A percentile compares a stretch with the other conserved stretches of the same genome.
phyloP scores from a whole-genome alignment of 257 asterid species.

The Rhazya stricta region DNA sequence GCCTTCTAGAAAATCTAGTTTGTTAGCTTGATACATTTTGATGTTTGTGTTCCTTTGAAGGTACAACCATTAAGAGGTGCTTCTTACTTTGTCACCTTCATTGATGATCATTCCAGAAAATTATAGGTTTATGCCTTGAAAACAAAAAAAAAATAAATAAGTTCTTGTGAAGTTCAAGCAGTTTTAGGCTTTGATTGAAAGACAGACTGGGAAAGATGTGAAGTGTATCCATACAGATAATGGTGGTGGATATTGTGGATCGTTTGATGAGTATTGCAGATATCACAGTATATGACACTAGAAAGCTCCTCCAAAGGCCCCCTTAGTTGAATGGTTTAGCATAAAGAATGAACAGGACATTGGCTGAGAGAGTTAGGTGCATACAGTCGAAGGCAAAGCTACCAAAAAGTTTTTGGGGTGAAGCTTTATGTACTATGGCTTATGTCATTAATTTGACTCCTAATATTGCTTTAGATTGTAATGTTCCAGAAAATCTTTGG shows the following conservation, averaged over 20 bases:
- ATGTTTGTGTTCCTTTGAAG: no score
- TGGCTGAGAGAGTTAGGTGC: not conserved
- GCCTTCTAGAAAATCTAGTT: no score
- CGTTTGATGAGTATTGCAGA: not conserved
- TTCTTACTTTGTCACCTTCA: no score
- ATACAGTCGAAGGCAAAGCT: not conserved
- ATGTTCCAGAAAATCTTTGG: not conserved
- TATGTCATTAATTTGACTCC: not conserved
- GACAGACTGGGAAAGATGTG: not conserved
- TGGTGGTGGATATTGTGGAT: not conserved
- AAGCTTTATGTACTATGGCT: not conserved
- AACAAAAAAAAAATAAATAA: no score
- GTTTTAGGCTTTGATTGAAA: not conserved
- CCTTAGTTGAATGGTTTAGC: constrained; percentile 1
- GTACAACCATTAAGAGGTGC: no score
- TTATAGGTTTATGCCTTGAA: not conserved
- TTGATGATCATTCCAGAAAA: no score
- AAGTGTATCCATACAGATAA: no score
- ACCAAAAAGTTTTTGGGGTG: not conserved
- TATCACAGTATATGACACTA: not conserved
- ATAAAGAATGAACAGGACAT: constrained; percentile 7
- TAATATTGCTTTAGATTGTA: not conserved
- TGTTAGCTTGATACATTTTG: no score
- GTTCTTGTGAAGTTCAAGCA: not conserved
- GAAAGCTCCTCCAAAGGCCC: not conserved